phyloP scores from a whole-genome alignment of 2,329 filamentous ascomycete species.

The Neopestalotiopsis rosae region DNA sequence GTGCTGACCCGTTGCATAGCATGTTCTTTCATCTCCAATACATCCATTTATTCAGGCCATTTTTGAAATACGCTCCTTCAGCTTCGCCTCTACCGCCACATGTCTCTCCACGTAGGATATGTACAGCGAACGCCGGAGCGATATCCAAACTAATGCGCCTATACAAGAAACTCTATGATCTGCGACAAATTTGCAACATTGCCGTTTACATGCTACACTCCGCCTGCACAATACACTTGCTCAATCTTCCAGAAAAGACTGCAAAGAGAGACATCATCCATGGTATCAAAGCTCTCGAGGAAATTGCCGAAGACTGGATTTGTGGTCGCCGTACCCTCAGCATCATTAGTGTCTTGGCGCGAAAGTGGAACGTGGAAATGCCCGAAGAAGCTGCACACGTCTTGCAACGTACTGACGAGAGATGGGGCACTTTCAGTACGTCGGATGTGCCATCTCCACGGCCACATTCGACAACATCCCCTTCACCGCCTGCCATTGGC shows the following conservation, averaged over 20 bases:
- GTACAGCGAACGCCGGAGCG: slow-evolving; percentile 84
- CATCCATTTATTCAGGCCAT: slow-evolving; percentile 94
- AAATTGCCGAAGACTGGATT: slow-evolving; percentile 94
- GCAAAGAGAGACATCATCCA: slow-evolving; percentile 89
- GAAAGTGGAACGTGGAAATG: slow-evolving; percentile 88
- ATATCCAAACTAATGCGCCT: slow-evolving; percentile 94
- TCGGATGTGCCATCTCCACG: slow-evolving; percentile 64
- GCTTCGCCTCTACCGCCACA: slow-evolving; percentile 84
- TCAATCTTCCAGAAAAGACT: slow-evolving; percentile 92
- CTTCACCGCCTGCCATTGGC: slow-evolving; percentile 28
- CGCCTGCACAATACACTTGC: slow-evolving; percentile 90
- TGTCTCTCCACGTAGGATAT: slow-evolving; percentile 88
- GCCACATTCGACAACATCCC: slow-evolving; percentile 32
- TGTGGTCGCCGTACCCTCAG: slow-evolving; percentile 84
- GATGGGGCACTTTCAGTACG: slow-evolving; percentile 75
- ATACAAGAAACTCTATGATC: slow-evolving; percentile 89
- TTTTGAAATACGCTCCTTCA: slow-evolving; percentile 84
- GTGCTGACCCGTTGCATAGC: slow-evolving; percentile 52
- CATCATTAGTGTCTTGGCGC: slow-evolving; percentile 82
- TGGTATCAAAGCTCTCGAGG: slow-evolving; percentile 88
- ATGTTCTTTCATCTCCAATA: slow-evolving; percentile 98
- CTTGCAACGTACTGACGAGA: slow-evolving; percentile 78
- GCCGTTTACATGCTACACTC: slow-evolving; percentile 95
- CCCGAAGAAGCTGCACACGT: slow-evolving; percentile 82
- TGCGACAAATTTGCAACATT: slow-evolving; percentile 95